Evolutionary conservation across 305 asterid genomes (phyloP).

Genomic region (Fraxinus xanthoxyloides): DNA sequence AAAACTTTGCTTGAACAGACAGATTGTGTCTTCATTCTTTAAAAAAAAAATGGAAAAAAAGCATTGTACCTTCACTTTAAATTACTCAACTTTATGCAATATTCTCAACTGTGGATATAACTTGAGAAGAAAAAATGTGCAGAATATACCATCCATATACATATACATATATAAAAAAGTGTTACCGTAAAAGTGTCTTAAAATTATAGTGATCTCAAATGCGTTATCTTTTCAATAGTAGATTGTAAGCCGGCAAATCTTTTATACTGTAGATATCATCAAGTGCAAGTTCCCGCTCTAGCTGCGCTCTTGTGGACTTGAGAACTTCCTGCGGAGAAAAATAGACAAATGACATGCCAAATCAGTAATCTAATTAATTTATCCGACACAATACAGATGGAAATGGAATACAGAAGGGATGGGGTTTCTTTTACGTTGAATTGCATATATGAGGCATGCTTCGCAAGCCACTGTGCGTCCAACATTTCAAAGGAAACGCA

Average conservation of each 20-base stretch:
- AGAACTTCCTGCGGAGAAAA: conserved; percentile 66
- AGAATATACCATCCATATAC: background rate
- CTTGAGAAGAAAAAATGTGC: background rate
- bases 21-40: background rate
- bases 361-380: background rate
- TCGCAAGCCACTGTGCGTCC: conserved; percentile 90
- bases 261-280: conserved; percentile 64
- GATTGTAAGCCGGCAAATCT: conserved; percentile 81
- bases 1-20: background rate
- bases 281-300: conserved; percentile 81
- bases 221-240: conserved; percentile 47
- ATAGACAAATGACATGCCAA: background rate
- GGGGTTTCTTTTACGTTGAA: conserved; percentile 58
- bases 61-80: background rate
- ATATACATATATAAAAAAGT: background rate
- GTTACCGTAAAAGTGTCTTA: background rate
- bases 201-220: background rate
- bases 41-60: too few relatives aligned
- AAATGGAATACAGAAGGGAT: background rate
- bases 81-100: background rate
- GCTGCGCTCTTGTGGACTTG: conserved; percentile 73
- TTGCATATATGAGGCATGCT: conserved; percentile 91
- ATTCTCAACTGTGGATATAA: background rate
- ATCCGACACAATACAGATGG: background rate
- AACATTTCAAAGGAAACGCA: conserved; percentile 81